phyloP scores from a whole-genome alignment of 805 yeast genomes.

The Metschnikowia orientalis region DNA sequence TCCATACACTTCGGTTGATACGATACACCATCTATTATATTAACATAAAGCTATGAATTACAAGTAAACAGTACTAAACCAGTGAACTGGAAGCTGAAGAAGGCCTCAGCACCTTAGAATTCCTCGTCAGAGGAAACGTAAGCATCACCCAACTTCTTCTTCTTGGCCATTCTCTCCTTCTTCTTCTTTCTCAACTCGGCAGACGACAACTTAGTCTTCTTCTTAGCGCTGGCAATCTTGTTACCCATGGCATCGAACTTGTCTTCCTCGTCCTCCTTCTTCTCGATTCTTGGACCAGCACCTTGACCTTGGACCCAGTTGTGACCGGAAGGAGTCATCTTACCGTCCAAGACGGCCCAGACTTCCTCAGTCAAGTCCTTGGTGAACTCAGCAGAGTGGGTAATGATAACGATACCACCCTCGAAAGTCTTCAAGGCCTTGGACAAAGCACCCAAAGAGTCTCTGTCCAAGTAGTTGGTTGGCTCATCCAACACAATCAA shows the following conservation, averaged over 20 bases:
- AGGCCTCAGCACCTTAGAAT: constrained; percentile 23
- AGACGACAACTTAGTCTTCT: constrained; percentile 96
- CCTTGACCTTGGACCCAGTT: constrained; percentile 99
- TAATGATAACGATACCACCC: constrained; percentile 99
- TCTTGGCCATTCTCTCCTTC: constrained; percentile 99
- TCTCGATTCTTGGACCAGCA: constrained; percentile 98
- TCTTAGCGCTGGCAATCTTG: constrained; percentile 95
- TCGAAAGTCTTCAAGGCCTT: constrained; percentile 98
- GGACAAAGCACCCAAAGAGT: constrained; percentile 98
- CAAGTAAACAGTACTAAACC: constrained; percentile 14
- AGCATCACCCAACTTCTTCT: constrained; percentile 99
- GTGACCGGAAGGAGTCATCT: constrained; percentile 99
- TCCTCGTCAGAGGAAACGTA: constrained; percentile 94
- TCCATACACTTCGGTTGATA: not conserved
- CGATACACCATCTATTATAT: constrained; percentile 18
- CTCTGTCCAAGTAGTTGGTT: constrained; percentile 98
- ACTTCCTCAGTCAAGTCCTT: constrained; percentile 99
- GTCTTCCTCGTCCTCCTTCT: constrained; percentile 90
- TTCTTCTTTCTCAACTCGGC: constrained; percentile 99
- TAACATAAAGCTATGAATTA: constrained; percentile 18
- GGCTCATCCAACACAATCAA: constrained; percentile 99
- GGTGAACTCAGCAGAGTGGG: constrained; percentile 99
- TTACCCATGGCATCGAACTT: constrained; percentile 99
- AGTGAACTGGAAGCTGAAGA: constrained; percentile 8
- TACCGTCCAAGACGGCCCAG: constrained; percentile 99